phyloP scores from a whole-genome alignment of 345 rosid genomes.

The Rhizophora apiculata region DNA sequence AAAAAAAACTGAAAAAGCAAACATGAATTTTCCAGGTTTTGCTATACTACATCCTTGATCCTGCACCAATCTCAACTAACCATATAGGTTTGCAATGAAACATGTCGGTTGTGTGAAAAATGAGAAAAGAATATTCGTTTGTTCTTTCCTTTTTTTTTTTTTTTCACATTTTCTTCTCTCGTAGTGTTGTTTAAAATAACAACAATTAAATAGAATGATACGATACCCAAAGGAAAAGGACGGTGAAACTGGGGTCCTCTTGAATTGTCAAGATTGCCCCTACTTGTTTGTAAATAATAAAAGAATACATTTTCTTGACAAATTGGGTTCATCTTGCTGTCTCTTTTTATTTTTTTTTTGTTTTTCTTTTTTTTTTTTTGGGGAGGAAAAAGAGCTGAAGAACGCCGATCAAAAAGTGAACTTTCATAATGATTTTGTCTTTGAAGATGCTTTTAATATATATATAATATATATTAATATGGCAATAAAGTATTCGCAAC shows the following conservation, averaged over 20 bases:
- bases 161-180: background rate
- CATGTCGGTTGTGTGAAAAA: constrained; percentile 15
- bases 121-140: constrained; percentile 14
- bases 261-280: constrained; percentile 3
- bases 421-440: no score
- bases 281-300: no score
- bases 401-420: no score
- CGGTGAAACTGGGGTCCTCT: background rate
- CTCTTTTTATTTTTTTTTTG: background rate
- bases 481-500: background rate
- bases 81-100: background rate
- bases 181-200: background rate
- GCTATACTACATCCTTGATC: background rate
- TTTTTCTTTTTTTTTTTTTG: background rate
- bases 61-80: background rate
- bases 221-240: background rate
- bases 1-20: no score
- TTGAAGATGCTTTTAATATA: no score
- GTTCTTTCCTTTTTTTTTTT: background rate
- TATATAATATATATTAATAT: no score
- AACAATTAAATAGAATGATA: background rate
- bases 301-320: background rate
- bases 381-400: no score
- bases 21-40: background rate
- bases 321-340: background rate